phyloP scores from a whole-genome alignment of 2,329 filamentous ascomycete species.

The Ophiosphaerella narmari region DNA sequence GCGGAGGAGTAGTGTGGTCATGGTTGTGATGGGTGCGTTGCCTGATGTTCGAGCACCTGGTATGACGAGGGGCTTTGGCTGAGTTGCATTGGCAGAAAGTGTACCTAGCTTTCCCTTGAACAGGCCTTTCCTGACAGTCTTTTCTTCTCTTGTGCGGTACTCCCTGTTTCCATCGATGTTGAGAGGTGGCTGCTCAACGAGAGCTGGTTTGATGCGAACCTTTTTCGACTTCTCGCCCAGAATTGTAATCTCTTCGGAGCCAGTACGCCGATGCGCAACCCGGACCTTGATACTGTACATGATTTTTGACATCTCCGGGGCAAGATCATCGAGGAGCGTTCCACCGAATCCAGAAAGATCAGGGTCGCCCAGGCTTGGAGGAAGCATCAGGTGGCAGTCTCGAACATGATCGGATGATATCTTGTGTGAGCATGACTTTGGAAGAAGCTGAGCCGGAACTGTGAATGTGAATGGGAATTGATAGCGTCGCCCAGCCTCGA shows the following conservation, averaged over 20 bases:
- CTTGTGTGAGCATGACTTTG: slow-evolving; percentile 61
- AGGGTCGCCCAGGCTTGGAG: slow-evolving; percentile 65
- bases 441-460: slow-evolving; percentile 64
- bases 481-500: slow-evolving; percentile 61
- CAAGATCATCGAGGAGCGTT: slow-evolving; percentile 62
- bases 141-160: slow-evolving; percentile 62
- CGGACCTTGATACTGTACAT: slow-evolving; percentile 60
- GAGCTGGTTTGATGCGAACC: slow-evolving; percentile 63
- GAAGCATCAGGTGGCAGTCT: slow-evolving; percentile 61
- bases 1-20: slow-evolving; percentile 61
- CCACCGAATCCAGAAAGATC: slow-evolving; percentile 57
- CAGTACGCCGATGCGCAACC: slow-evolving; percentile 45
- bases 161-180: slow-evolving; percentile 54
- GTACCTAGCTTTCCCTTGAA: slow-evolving; percentile 64
- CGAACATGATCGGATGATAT: slow-evolving; percentile 57
- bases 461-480: slow-evolving; percentile 67
- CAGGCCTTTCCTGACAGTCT: slow-evolving; percentile 63
- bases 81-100: slow-evolving; percentile 60
- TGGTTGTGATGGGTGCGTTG: slow-evolving; percentile 55
- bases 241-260: slow-evolving; percentile 47
- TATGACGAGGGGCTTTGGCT: slow-evolving; percentile 62
- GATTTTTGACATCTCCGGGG: slow-evolving; percentile 66
- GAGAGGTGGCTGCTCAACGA: slow-evolving; percentile 65
- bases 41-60: slow-evolving; percentile 46
- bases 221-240: slow-evolving; percentile 59